Conservation (phyloP, 257 asterid genomes). For the Lycium ferocissimum region DNA sequence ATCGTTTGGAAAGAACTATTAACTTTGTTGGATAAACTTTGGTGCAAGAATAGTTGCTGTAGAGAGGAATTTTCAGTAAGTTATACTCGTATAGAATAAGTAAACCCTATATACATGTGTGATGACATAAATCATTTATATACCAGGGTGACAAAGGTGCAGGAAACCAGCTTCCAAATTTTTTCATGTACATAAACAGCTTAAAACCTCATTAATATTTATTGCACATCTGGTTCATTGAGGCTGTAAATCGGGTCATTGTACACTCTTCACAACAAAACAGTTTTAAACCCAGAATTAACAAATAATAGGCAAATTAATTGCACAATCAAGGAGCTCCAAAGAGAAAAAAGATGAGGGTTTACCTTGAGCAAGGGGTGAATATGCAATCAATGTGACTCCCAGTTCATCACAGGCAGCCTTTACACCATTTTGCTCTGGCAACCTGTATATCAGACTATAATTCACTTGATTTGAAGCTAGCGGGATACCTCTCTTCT, state of each 20-base stretch:
- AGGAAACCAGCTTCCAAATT: slow-evolving; percentile 5
- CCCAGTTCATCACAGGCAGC: slow-evolving; percentile 93
- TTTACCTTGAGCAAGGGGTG: slow-evolving; percentile 97
- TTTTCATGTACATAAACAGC: background rate
- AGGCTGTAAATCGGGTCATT: background rate
- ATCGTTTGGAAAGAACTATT: background rate
- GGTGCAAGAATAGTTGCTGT: background rate
- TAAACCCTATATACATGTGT: background rate
- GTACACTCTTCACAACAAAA: background rate
- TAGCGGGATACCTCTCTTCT: slow-evolving; percentile 84
- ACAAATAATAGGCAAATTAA: background rate
- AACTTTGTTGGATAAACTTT: background rate
- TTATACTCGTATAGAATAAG: background rate
- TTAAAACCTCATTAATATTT: background rate
- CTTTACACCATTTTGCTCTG: slow-evolving; percentile 92
- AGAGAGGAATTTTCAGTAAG: background rate
- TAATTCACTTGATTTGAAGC: slow-evolving; percentile 98
- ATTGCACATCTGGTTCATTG: background rate
- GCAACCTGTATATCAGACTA: slow-evolving; percentile 83
- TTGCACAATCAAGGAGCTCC: background rate
- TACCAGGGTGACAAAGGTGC: background rate
- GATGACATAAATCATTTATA: background rate
- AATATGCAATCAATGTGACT: slow-evolving; percentile 77
- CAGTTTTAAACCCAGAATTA: background rate
- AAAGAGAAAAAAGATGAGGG: background rate